phyloP scores from a whole-genome alignment of 345 rosid species.

The Euphorbia peplus region DNA sequence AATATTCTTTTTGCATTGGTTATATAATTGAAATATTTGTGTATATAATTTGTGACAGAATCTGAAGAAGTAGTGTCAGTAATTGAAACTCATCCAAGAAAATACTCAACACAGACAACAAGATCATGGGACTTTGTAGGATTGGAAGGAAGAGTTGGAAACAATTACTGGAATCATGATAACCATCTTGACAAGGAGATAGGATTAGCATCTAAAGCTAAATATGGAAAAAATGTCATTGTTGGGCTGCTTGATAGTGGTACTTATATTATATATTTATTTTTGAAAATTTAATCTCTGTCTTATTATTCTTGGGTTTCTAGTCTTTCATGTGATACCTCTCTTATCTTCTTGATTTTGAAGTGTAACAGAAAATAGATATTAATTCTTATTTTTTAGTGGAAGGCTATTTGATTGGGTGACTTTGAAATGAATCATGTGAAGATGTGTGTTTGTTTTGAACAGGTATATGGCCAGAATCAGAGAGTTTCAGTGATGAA shows the following conservation, averaged over 20 bases:
- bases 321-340: conserved; percentile 24
- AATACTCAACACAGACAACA: conserved; percentile 68
- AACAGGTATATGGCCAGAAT: conserved; percentile 94
- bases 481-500: conserved; percentile 65
- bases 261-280: too few relatives aligned
- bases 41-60: conserved; percentile 36
- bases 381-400: not conserved
- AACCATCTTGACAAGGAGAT: conserved; percentile 10
- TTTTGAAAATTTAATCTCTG: too few relatives aligned
- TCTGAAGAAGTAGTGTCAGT: conserved; percentile 62
- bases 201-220: conserved; percentile 43
- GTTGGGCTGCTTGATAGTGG: conserved; percentile 84
- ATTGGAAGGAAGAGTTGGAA: conserved; percentile 30
- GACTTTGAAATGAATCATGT: not conserved
- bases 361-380: not conserved
- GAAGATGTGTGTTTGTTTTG: not conserved
- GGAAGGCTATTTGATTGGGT: not conserved
- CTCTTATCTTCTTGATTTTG: not conserved
- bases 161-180: not conserved
- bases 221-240: conserved; percentile 59
- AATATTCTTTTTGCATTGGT: too few relatives aligned
- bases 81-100: conserved; percentile 38
- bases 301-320: not conserved
- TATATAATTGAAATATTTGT: not conserved
- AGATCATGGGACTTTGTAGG: conserved; percentile 91